Base-by-base conservation (phyloP, 768 basidiomycete species). In the Suillus variegatus region DNA sequence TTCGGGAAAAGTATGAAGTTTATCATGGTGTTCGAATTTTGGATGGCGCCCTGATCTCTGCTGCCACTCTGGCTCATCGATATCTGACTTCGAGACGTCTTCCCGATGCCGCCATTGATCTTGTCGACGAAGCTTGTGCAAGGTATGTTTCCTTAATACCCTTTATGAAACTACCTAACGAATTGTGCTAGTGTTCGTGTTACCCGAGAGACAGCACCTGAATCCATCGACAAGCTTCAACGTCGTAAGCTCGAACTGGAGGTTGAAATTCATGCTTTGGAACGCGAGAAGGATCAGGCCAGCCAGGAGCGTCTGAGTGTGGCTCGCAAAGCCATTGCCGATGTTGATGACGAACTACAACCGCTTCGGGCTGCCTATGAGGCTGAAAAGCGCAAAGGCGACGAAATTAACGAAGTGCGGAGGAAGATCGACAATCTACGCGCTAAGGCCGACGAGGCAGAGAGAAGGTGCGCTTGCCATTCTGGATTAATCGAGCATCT, bases 261-360 rank as follows among this genome's bases (percentile, higher is more conserved):
- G 73, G 89, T 99, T 22, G 97, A 97, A 74, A 92, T 97, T 25
- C 95, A 97, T 74, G 97, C 97, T 12, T 80, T 98, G 61, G 93
- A 95, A 74, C 87, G 95, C 56, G 95, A 97, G 76, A 96, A 94
- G 76, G 95, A 97, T 66, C 74, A 86, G 6, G 92, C 93, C 6
- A 95, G 93, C 71, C 92, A 93, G 76, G 94, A 95, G 64, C 86
- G 94, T 14, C 82, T 97, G 13, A 82, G 83, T 44, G 68, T 79
- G 20, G 94, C 94, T 9, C 86, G 85, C 67, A 95, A 93, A 77
- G 85, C 86, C 5, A 88, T 94, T 66, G 88, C 92, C 3, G 88
- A 94, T 55, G 86, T 96, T 49, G 93, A 95, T 51, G 95, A 97
- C 64, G 79, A 94, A 68, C 85, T 97, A 12, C 84, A 83, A 63